A percentile compares a stretch with the other conserved stretches of the same genome.
Evolutionary conservation across 345 rosid species (phyloP).

Genomic region (Pseudoturritis turrita): DNA sequence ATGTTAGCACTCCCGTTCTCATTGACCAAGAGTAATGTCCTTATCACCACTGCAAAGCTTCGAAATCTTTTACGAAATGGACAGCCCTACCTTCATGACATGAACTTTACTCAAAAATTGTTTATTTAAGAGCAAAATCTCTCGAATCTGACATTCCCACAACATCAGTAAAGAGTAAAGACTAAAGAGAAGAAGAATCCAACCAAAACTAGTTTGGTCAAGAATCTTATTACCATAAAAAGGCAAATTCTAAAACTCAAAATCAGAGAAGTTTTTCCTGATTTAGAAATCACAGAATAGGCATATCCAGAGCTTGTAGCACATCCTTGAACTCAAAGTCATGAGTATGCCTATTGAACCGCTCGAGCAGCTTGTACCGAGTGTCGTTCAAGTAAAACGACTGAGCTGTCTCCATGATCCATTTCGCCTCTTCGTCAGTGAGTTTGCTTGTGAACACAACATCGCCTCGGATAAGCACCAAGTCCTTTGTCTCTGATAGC

Average conservation of each 20-base stretch:
- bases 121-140: background rate
- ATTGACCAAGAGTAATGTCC: constrained; percentile 55
- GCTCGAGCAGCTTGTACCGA: constrained; percentile 72
- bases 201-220: background rate
- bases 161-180: background rate
- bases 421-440: constrained; percentile 73
- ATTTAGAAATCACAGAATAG: constrained; percentile 39
- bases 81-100: no score
- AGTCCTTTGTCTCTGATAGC: constrained; percentile 70
- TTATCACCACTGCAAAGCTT: constrained; percentile 29
- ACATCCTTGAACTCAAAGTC: constrained; percentile 93
- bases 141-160: background rate
- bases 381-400: constrained; percentile 83
- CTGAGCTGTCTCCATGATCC: constrained; percentile 88
- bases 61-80: no score
- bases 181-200: background rate
- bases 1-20: constrained; percentile 46
- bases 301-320: constrained; percentile 72
- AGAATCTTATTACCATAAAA: constrained; percentile 8
- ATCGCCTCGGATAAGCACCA: constrained; percentile 86
- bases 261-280: background rate
- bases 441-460: constrained; percentile 88
- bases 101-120: background rate
- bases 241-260: constrained; percentile 9
- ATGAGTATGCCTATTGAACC: constrained; percentile 68